phyloP scores from a whole-genome alignment of 1,284 basidiomycete species.

The Bjerkandera adusta region DNA sequence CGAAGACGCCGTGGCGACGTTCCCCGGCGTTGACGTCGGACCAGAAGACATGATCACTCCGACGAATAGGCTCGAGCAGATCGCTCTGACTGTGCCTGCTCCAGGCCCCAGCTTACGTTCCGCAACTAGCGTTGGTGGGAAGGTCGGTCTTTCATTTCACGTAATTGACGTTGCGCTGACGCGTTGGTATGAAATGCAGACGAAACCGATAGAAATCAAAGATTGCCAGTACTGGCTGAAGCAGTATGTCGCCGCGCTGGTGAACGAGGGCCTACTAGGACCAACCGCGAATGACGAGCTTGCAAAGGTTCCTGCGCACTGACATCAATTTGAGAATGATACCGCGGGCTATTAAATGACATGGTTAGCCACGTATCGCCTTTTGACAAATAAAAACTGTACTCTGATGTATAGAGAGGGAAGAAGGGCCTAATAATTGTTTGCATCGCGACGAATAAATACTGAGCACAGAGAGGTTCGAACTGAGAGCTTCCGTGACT shows the following conservation, averaged over 20 bases:
- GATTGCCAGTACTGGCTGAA: constrained; percentile 1
- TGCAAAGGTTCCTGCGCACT: neutral
- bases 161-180: too few species aligned
- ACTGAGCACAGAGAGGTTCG: too few species aligned
- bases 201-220: constrained; percentile 1
- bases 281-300: neutral
- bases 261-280: neutral
- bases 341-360: too few species aligned
- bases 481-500: too few species aligned
- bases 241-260: neutral
- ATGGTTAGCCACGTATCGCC: too few species aligned
- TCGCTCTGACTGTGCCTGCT: neutral
- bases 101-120: neutral
- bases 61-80: neutral
- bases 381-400: too few species aligned
- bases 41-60: neutral
- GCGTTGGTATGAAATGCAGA: too few species aligned
- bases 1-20: neutral
- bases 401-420: too few species aligned
- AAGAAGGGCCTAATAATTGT: too few species aligned
- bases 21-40: neutral
- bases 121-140: neutral
- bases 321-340: too few species aligned
- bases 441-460: too few species aligned
- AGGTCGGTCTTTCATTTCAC: neutral